Evolutionary conservation across 1,284 basidiomycete genomes (phyloP), one percentile per base, ranked within the genome.

Genomic region (Phellopilus nigrolimitatus): DNA sequence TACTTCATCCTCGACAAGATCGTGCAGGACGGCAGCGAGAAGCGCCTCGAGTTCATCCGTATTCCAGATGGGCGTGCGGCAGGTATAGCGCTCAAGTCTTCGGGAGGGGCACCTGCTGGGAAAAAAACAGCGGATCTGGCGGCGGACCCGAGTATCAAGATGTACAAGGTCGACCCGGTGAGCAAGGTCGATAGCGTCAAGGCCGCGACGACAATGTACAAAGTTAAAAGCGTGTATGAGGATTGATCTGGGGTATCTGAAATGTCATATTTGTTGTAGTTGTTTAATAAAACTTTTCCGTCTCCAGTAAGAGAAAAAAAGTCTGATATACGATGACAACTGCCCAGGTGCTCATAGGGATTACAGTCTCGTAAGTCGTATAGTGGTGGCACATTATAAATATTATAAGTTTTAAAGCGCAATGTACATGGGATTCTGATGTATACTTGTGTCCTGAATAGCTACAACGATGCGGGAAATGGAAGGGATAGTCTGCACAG

Each of bases 1-100:
- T 99, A 95, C 71, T 97, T 85, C 68, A 88, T 95, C 63, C 87
- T 83, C 61, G 95, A 95, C 61, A 80, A 82, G 22, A 73, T 75
- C 39, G 68, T 62, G n/a, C 66, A 70, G 60, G 71, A 70, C 54
- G 75, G 73, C 41, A 74, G 73, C 12, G 47, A 46, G 27, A 56
- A 55, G 44, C 73, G 75, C 42, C 70, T 79, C 61, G 83, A 90
- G 70, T 95, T 95, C 66, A 88, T 94, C 64, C 78, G 73, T 59
- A 94, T 95, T 57, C 92, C 92, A 0, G 91, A 95, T 64, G 92
- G 92, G 12, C 81, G 81, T 54, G 84, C 87, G 10, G 84, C 86
- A 40, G 83, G 84, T 57, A 71, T 94, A 60, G 86, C 88, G 45
- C 90, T 90, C 68, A 89, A 90, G 66, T 79, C 82, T 0, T 65